Percentiles rank a stretch among this genome's conserved stretches.
Conservation (phyloP, 495 filamentous ascomycete genomes). For the Gamarada debralockiae region DNA sequence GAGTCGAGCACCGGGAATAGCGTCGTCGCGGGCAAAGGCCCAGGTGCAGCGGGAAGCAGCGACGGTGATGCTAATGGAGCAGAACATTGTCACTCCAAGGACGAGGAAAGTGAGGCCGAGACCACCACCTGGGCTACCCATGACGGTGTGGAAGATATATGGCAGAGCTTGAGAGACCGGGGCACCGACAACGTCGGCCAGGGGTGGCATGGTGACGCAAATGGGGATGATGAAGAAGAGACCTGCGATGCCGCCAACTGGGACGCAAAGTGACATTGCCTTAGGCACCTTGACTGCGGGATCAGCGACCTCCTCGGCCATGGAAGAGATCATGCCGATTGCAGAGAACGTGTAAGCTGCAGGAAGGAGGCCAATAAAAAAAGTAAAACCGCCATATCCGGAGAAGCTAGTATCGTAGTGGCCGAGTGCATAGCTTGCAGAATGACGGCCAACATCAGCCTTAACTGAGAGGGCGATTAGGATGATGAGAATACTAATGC, state of each 20-base stretch:
- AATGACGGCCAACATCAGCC: slow-evolving; percentile 39
- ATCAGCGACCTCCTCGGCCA: slow-evolving; percentile 45
- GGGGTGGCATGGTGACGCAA: slow-evolving; percentile 41
- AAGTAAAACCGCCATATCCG: slow-evolving; percentile 39
- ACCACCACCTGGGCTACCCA: slow-evolving; percentile 38
- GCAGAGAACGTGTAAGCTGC: slow-evolving; percentile 48
- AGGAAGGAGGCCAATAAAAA: slow-evolving; percentile 51
- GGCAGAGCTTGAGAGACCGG: slow-evolving; percentile 42
- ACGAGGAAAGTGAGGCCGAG: slow-evolving; percentile 38
- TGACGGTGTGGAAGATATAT: slow-evolving; percentile 44
- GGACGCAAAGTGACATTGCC: slow-evolving; percentile 40
- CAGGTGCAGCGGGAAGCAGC: slow-evolving; percentile 48
- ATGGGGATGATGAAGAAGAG: slow-evolving; percentile 47
- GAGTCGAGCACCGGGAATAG: slow-evolving; percentile 33
- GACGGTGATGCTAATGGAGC: slow-evolving; percentile 44
- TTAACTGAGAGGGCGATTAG: slow-evolving; percentile 38
- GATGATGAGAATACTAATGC: slow-evolving; percentile 38
- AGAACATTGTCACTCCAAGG: slow-evolving; percentile 31
- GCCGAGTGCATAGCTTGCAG: slow-evolving; percentile 37
- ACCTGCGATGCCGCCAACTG: slow-evolving; percentile 38
- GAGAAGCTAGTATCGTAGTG: slow-evolving; percentile 36
- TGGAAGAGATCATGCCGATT: slow-evolving; percentile 47
- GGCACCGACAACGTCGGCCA: slow-evolving; percentile 37
- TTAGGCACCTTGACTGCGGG: slow-evolving; percentile 42
- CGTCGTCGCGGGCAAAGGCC: slow-evolving; percentile 43